phyloP scores from a whole-genome alignment of 73 alveolate genomes.

The Paramecium primaurelia region DNA sequence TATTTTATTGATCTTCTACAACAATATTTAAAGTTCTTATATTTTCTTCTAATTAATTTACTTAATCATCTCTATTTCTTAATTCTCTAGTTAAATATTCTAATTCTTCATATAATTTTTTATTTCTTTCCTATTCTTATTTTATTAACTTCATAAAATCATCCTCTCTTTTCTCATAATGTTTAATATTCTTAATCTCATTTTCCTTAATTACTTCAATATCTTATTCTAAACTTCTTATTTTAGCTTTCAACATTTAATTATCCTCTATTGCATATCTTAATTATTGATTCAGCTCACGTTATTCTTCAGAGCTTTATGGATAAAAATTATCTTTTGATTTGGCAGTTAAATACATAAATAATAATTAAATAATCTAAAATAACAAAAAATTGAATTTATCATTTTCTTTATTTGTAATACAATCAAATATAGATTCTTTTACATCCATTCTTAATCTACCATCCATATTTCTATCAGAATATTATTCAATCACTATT shows the following conservation, averaged over 20 bases:
- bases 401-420: neutral
- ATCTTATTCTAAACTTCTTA: constrained; percentile 26
- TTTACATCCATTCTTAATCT: neutral
- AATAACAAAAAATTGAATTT: neutral
- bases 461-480: neutral
- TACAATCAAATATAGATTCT: constrained; percentile 2
- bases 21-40: constrained; percentile 15
- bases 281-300: neutral
- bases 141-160: constrained; percentile 15
- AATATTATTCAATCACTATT: neutral
- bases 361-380: neutral
- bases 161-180: constrained; percentile 29
- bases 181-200: neutral
- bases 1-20: neutral
- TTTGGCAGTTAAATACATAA: constrained; percentile 48
- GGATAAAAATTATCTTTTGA: neutral
- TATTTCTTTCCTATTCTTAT: constrained; percentile 38
- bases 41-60: neutral
- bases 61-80: neutral
- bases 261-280: neutral
- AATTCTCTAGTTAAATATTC: neutral
- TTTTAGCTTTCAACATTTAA: neutral
- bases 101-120: constrained; percentile 9
- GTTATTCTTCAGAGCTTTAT: neutral
- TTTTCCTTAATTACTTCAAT: constrained; percentile 16